Evolutionary conservation across 2,329 filamentous ascomycete genomes (phyloP).

Genomic region (Cryphonectria japonica): DNA sequence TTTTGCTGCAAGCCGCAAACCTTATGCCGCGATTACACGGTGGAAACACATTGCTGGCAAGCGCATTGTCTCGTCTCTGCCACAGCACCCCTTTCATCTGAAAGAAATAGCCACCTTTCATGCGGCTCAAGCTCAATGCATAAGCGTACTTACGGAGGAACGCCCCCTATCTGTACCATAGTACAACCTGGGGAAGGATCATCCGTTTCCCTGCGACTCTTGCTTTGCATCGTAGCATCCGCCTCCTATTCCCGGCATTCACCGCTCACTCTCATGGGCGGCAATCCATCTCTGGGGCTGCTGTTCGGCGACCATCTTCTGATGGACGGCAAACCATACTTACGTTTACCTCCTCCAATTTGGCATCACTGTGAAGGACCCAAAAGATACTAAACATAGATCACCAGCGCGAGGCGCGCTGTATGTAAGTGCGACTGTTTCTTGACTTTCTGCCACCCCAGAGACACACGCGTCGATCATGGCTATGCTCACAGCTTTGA

Average conservation of each 20-base stretch:
- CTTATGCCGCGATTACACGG: not conserved
- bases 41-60: not conserved
- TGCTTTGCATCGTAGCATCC: not conserved
- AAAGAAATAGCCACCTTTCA: not conserved
- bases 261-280: not conserved
- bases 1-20: not conserved
- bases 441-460: not conserved
- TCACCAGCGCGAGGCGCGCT: not conserved
- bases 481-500: not conserved
- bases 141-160: not conserved
- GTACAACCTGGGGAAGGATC: not conserved
- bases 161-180: not conserved
- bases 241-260: conserved; percentile 9
- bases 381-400: not conserved
- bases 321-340: not conserved
- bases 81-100: conserved; percentile 4
- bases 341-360: too few species aligned
- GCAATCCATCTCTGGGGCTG: not conserved
- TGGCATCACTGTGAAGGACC: not conserved
- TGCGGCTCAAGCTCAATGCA: not conserved
- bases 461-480: not conserved
- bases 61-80: not conserved
- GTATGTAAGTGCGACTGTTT: not conserved
- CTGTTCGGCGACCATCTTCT: not conserved
- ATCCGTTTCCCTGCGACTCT: conserved; percentile 1